Evolutionary conservation across 352 stramenopile genomes (phyloP), one percentile per base, ranked within the genome.

Genomic region (Phytophthora vignae): DNA sequence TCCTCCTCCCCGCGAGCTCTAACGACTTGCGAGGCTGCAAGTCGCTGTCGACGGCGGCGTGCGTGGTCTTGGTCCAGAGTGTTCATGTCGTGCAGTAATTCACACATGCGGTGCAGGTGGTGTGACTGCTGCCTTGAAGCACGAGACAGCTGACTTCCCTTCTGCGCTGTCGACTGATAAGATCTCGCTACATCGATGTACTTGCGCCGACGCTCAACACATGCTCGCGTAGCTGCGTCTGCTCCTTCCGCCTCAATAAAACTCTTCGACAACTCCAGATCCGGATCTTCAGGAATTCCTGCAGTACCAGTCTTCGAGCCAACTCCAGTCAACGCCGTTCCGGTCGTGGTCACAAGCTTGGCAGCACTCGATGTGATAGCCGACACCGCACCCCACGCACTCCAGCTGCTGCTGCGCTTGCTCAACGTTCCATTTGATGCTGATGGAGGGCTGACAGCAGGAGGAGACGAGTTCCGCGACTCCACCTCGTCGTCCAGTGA

Each of bases 281-380:
- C 74, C 1, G 67, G 53, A 27, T 73, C 77, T 38, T 75, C 67
- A 14, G 64, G 57, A 52, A 68, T 52, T 19, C 72, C 63, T 8
- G 74, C 59, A 8, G 72, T 81, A 44, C 78, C 61, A 2, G 77
- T 77, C 56, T 81, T 81, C 0, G 66, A 54, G 21, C 84, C 79
- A 15, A 88, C 76, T 4, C 74, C 79, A 29, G 73, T 83, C 17
- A 92, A 56, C 2, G 80, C 83, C 7, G 77, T 85, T 22, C 83
- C 84, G 4, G 87, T 95, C 9, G 87, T 87, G 25, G 81, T 90
- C 63, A 95, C 86, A 17, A 94, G 75, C 68, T 93, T 95, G 3
- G 87, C 88, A 29, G 87, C 85, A 64, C 83, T 87, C 29, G 79
- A 90, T 14, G 88, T 95, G 57, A 94, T 74, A 15, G 84, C 85